Percentiles rank a stretch among this genome's conserved stretches.
Conservation (phyloP, 2,329 filamentous ascomycete genomes). For the Penicillium sumatraense region DNA sequence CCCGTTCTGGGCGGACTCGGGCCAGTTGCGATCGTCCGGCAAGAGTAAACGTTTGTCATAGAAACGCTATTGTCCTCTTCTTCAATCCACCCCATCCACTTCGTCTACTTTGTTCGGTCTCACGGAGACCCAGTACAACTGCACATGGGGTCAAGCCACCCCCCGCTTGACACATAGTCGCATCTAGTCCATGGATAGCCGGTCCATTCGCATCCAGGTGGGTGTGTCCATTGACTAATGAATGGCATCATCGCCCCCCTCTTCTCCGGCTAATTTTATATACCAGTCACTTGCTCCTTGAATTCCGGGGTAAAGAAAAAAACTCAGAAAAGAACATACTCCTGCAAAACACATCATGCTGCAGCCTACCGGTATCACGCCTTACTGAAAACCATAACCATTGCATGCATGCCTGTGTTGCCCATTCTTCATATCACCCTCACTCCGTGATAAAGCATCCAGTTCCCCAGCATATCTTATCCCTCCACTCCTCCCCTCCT, state of each 20-base stretch:
- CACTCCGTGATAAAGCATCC: slow-evolving; percentile 14
- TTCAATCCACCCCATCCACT: slow-evolving; percentile 6
- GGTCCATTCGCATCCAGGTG: slow-evolving; percentile 12
- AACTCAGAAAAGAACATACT: slow-evolving; percentile 8
- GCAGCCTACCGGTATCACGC: slow-evolving; percentile 14
- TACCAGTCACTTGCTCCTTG: slow-evolving; percentile 11
- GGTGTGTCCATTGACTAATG: slow-evolving; percentile 19
- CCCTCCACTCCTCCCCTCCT: slow-evolving; percentile 6
- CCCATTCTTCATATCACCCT: slow-evolving; percentile 9
- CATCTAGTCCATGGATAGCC: slow-evolving; percentile 11
- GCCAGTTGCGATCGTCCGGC: background rate
- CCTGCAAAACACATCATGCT: slow-evolving; percentile 20
- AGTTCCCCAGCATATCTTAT: slow-evolving; percentile 5
- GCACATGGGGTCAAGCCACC: slow-evolving; percentile 15
- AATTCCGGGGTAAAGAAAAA: slow-evolving; percentile 25
- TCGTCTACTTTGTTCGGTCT: slow-evolving; percentile 16
- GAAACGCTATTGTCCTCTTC: slow-evolving; percentile 12
- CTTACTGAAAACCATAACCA: slow-evolving; percentile 7
- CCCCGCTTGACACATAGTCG: slow-evolving; percentile 25
- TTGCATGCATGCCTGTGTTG: slow-evolving; percentile 16
- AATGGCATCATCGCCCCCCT: slow-evolving; percentile 22
- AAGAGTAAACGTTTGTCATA: slow-evolving; percentile 22
- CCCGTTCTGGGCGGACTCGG: background rate
- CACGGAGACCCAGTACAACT: slow-evolving; percentile 15
- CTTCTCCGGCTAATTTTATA: slow-evolving; percentile 26